Conservation (phyloP, 768 basidiomycete genomes). For the Kwoniella shandongensis region DNA sequence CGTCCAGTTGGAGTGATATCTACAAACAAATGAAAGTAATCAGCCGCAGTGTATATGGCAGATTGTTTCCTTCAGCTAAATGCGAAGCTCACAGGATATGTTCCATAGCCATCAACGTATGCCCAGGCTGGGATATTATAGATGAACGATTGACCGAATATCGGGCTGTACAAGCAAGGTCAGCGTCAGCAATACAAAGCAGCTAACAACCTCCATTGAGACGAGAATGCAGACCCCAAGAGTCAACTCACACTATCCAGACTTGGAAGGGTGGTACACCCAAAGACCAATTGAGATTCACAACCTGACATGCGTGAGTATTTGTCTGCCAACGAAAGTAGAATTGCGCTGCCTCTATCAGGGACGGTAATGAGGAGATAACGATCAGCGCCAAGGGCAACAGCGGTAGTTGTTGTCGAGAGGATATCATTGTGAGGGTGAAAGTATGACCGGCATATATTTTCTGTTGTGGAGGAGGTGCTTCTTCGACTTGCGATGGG, state of each 20-base stretch:
- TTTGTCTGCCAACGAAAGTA: constrained; percentile 41
- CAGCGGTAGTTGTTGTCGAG: too few relatives aligned
- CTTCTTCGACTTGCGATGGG: too few relatives aligned
- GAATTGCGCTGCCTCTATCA: constrained; percentile 13
- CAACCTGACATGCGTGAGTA: constrained; percentile 35
- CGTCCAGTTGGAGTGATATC: constrained; percentile 37
- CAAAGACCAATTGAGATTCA: constrained; percentile 33
- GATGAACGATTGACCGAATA: constrained; percentile 31
- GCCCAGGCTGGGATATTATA: constrained; percentile 32
- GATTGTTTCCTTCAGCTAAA: too few relatives aligned
- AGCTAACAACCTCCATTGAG: neutral
- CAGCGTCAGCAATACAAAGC: neutral
- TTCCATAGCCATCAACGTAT: constrained; percentile 23
- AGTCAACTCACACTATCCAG: constrained; percentile 34
- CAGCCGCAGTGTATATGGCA: too few relatives aligned
- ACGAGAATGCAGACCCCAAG: too few relatives aligned
- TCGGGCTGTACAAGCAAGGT: constrained; percentile 24
- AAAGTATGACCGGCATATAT: too few relatives aligned
- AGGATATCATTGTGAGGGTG: too few relatives aligned
- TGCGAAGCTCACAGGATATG: constrained; percentile 30
- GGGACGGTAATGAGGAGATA: neutral
- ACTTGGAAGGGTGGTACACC: constrained; percentile 37
- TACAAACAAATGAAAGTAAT: constrained; percentile 3
- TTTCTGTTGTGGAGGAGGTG: too few relatives aligned
- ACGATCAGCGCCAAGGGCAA: too few relatives aligned